Evolutionary conservation across 129 eudicot genomes (phyloP), one percentile per base, ranked within the genome.

Genomic region (Gnaphalium uliginosum): DNA sequence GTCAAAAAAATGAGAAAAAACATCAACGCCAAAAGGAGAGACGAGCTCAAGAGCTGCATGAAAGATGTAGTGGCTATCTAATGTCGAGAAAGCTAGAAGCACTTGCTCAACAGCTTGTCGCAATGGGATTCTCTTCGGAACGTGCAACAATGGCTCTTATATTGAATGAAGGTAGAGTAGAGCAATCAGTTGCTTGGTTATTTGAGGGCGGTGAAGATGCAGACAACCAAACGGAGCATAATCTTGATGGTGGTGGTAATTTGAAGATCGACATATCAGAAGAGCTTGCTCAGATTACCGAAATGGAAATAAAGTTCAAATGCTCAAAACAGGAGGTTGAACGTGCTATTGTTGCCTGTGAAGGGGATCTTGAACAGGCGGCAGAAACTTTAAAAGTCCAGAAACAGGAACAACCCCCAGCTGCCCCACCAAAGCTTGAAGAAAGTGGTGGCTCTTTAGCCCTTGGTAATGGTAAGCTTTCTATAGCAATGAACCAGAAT

Each of bases 111-210:
- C 92, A 90, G 79, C 90, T 90, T 53, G 96, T 90, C 25, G 78
- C 84, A 6, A 90, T 90, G 96, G 96, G 96, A 26, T 87, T 90
- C 68, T 83, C 96, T 48, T 84, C 83, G 18, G 96, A 90, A 81
- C 86, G 88, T 68, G 96, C 96, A 8, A 90, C 92, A 27, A 83
- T 87, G 96, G 96, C 96, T 75, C 92, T 90, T 39, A 90, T 90
- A 58, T 73, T 83, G 67, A 87, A 90, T 56, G 92, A 90, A 85
- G 96, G 96, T 60, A 79, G 85, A 60, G 86, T 90, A 37, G 96
- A 90, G 80, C 88, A 87, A 23, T 90, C 96, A 4, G 92, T 90
- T 56, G 78, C 86, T 15, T 90, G 92, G 92, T 71, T 90, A 71
- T 83, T 90, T 75, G 96, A 90, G 66, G 88, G 89, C 13, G 85